Evolutionary conservation across 345 rosid species (phyloP), one percentile per base, ranked within the genome.

Genomic region (Syzygium aqueum): DNA sequence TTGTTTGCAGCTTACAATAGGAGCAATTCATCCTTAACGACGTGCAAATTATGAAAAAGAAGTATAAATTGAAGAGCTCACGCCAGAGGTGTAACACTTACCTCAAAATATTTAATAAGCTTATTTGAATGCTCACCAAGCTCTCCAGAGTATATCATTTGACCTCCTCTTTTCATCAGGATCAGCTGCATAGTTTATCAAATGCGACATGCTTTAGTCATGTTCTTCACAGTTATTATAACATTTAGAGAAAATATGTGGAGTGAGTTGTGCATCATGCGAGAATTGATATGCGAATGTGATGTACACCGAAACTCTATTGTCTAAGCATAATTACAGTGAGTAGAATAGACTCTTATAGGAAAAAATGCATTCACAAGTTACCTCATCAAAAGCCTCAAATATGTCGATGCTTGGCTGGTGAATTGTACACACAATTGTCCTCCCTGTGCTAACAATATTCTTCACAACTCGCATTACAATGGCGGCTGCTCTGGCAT

Each of bases 401-500:
- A 94, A 94, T 85, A 94, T 91, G 84, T 93, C 92, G 4, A 93
- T 93, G 85, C 96, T 93, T 85, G 95, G 95, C 84, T 93, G 95
- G 86, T 92, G 95, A 87, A 94, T 93, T 83, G 95, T 94, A 89
- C 95, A 92, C 19, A 91, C 94, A 23, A 93, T 90, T 28, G 94
- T 94, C 89, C 95, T 87, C 3, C 88, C 87, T 19, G 94, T 92
- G 40, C 63, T 52, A 43, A 90, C 93, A 14, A 91, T 91, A 83
- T 93, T 94, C 91, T 92, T 93, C 87, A 92, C 94, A 3, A 88
- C 93, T 85, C 93, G 92, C 95, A 93, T 92, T 87, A 93, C 94
- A 86, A 94, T 93, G 77, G 96, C 96, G 14, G 93, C 95, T 54
- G 95, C 96, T 88, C 96, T 91, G 65, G 96, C 96, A 90, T 94